Base-by-base conservation (phyloP, 345 rosid genomes). In the Lepidium didymum region DNA sequence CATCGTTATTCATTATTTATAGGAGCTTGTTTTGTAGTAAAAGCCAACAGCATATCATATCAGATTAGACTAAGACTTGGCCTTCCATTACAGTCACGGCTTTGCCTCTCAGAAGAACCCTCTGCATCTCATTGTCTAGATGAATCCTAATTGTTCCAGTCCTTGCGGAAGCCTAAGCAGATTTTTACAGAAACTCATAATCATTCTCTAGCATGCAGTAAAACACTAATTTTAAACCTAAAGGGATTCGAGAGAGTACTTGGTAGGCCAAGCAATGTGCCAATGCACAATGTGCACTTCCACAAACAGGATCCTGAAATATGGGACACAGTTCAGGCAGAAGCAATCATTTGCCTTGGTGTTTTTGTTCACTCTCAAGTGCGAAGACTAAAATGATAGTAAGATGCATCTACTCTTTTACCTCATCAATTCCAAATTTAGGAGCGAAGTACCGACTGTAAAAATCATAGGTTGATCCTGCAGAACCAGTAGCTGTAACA, bases 211-310 rank as follows among this genome's bases (percentile, higher is more conserved):
- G 6, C 14, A 61, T 51, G 23, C 21, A 10, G 10, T 18, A 25
- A 23, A 18, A 62, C 13, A 35, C 36, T 55, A 33, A 8, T 21
- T 10, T 36, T 1, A 35, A 25, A 21, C n/a, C n/a, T 35, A 16
- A 25, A 53, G 18, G 13, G 38, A 38, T 25, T 0, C 3, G 69
- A 47, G 18, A 58, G 43, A 51, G 43, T 82, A 89, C 93, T 75
- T 75, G 79, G 79, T 75, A 80, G 14, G 96, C 98, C 96, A 96
- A 92, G 55, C 88, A 88, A 18, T 77, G 58, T 62, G 89, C 90
- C 67, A 92, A 64, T 31, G 87, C 81, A 79, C 98, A 90, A 62
- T 88, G 84, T 11, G 93, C 96, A 69, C 90, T 83, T 34, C 98
- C 93, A 56, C 83, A 75, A 19, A 88, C 91, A 49, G 93, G 94